Evolutionary conservation across 1,139 yeast genomes (phyloP), one percentile per base, ranked within the genome.

Genomic region (Pneumocystis jirovecii): DNA sequence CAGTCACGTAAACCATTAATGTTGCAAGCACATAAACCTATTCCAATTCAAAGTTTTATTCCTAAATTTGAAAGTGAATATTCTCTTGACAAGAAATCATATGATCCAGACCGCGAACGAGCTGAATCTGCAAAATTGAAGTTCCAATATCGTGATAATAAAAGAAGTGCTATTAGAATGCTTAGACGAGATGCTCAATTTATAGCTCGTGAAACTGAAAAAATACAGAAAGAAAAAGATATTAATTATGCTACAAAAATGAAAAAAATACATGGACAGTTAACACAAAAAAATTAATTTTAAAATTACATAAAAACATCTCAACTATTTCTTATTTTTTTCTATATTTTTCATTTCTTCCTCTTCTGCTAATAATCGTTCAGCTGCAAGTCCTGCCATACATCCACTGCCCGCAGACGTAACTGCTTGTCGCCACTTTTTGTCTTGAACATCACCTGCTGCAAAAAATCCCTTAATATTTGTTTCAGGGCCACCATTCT

Each of bases 391-490:
- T 69, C 96, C 99, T 72, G 99, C 99, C 97, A 91, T 93, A 82
- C 98, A 93, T 69, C 99, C 99, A 70, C 96, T 83, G 74, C 98
- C 99, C 42, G 98, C 98, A 75, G 97, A 90, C 64, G 99, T 93
- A 75, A 93, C 89, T 67, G 99, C 99, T 80, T 93, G 99, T 85
- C 98, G 88, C 78, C 91, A 93, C 75, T 83, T 84, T 78, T 89
- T 87, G 77, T 93, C 99, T 78, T 93, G 98, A 65, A 93, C 98
- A 76, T 93, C 99, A 79, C 99, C 98, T 68, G 98, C 98, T 68
- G 99, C 99, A 72, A 86, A 93, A 69, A 93, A 88, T 76, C 97
- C 97, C 73, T 83, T 84, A 69, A 91, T 83, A n/a, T 95, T 85
- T 64, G 98, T 95, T 72, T 80, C 77, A 40, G 97, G 80, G 25